Percentiles rank a stretch among this genome's conserved stretches.
Evolutionary conservation across 164 flowering plant genomes (phyloP).

Genomic region (Dillenia turbinata): DNA sequence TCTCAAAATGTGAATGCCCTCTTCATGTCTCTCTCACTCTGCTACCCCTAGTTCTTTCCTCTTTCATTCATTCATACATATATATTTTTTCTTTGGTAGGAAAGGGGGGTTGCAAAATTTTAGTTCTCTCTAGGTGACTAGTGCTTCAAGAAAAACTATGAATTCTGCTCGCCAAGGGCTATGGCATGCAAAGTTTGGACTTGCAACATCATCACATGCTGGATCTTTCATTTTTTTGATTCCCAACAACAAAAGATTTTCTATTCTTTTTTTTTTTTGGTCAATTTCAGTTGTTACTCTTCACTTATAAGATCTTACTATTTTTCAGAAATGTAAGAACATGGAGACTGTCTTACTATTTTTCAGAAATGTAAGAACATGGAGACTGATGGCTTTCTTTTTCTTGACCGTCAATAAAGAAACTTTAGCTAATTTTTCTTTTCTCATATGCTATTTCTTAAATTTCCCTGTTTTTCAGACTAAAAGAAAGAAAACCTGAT

Average conservation of each 20-base stretch:
- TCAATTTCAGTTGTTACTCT: slow-evolving; percentile 10
- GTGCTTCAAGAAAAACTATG: slow-evolving; percentile 4
- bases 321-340: slow-evolving; percentile 18
- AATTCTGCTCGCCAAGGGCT: not conserved
- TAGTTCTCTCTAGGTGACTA: not conserved
- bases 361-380: slow-evolving; percentile 18
- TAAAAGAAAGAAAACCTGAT: too few species aligned
- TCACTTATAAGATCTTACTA: slow-evolving; percentile 6
- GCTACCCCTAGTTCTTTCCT: not conserved
- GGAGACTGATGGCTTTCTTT: not conserved
- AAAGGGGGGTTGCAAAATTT: not conserved
- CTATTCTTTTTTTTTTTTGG: slow-evolving; percentile 5
- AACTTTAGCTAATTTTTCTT: too few species aligned
- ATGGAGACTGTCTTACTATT: not conserved
- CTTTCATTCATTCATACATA: not conserved
- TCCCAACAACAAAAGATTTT: not conserved
- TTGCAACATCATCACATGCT: slow-evolving; percentile 7
- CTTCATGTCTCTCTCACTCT: not conserved
- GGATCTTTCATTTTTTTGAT: not conserved
- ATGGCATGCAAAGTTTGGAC: slow-evolving; percentile 17
- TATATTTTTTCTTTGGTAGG: not conserved
- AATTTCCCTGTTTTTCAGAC: too few species aligned
- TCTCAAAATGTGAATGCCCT: slow-evolving; percentile 1
- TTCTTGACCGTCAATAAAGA: too few species aligned
- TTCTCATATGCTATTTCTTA: too few species aligned